Percentiles rank a stretch among this genome's conserved stretches.
These are phyloP conservation scores for Penicillium capsulatum DNA, from an alignment of 2,329 filamentous ascomycete species.

Conservation along the genomic window DNA sequence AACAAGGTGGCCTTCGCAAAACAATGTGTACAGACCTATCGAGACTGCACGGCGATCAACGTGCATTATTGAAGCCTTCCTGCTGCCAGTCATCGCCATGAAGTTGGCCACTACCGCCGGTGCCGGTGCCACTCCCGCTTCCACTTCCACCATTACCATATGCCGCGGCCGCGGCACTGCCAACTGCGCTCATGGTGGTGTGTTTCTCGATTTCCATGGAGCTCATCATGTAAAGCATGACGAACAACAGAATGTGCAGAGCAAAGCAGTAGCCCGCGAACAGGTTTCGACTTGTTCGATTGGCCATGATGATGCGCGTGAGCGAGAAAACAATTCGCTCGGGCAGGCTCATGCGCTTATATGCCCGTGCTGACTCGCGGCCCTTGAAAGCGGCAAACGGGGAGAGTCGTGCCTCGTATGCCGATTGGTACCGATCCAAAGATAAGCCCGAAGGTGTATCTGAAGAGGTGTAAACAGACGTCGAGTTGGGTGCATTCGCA, in stretches of 20 bases:
- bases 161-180: slow-evolving; percentile 39
- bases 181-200: slow-evolving; percentile 52
- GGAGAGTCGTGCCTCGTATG: slow-evolving; percentile 92
- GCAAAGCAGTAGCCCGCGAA: slow-evolving; percentile 90
- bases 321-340: slow-evolving; percentile 88
- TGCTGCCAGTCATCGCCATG: slow-evolving; percentile 59
- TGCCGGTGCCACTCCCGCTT: slow-evolving; percentile 12
- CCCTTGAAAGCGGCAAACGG: slow-evolving; percentile 94
- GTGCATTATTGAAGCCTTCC: slow-evolving; percentile 49
- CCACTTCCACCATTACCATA: slow-evolving; percentile 28
- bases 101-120: slow-evolving; percentile 27
- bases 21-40: neutral
- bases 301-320: slow-evolving; percentile 85
- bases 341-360: slow-evolving; percentile 87
- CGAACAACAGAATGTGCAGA: slow-evolving; percentile 81
- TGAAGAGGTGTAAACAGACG: slow-evolving; percentile 60
- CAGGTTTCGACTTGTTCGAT: slow-evolving; percentile 82
- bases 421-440: slow-evolving; percentile 80
- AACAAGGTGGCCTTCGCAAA: slow-evolving; percentile 3
- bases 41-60: neutral
- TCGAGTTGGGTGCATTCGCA: slow-evolving; percentile 68
- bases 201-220: slow-evolving; percentile 62
- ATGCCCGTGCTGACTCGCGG: slow-evolving; percentile 84
- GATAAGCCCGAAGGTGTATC: slow-evolving; percentile 61
- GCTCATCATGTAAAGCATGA: slow-evolving; percentile 80